phyloP scores from a whole-genome alignment of 108 stramenopile genomes.

The Nitzschia palea region DNA sequence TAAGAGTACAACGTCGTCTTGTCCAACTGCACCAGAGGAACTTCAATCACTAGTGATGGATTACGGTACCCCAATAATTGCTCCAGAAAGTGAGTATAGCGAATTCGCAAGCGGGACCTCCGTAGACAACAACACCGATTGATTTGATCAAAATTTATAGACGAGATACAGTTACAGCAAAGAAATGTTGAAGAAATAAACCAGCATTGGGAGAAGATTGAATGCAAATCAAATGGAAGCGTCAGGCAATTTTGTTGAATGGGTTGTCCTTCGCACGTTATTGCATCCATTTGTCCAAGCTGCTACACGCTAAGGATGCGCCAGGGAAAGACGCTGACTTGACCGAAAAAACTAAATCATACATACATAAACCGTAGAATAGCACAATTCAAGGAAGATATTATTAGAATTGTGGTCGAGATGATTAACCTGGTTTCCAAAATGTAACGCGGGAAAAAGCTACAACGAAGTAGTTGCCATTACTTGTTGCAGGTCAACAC shows the following conservation, averaged over 20 bases:
- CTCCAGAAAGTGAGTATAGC: constrained; percentile 47
- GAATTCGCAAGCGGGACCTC: constrained; percentile 7
- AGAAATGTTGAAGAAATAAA: constrained; percentile 1
- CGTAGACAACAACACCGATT: constrained; percentile 9
- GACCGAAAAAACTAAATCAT: not conserved
- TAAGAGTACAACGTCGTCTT: constrained; percentile 48
- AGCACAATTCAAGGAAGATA: not conserved
- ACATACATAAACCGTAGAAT: not conserved
- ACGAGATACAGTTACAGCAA: constrained; percentile 19
- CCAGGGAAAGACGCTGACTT: not conserved
- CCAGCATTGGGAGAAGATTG: not conserved
- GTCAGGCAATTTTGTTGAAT: constrained; percentile 3
- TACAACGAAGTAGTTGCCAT: too few relatives aligned
- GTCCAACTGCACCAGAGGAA: constrained; percentile 32
- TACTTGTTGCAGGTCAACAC: too few relatives aligned
- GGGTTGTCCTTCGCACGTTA: constrained; percentile 1
- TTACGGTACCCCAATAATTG: constrained; percentile 53
- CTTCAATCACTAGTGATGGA: constrained; percentile 31
- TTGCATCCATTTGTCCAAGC: not conserved
- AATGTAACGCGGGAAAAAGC: too few relatives aligned
- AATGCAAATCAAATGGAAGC: not conserved
- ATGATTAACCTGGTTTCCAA: too few relatives aligned
- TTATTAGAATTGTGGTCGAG: too few relatives aligned
- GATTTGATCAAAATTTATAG: constrained; percentile 9
- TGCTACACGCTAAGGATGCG: not conserved